Evolutionary conservation across 345 rosid genomes (phyloP), one percentile per base, ranked within the genome.

Genomic region (Sonneratia caseolaris): DNA sequence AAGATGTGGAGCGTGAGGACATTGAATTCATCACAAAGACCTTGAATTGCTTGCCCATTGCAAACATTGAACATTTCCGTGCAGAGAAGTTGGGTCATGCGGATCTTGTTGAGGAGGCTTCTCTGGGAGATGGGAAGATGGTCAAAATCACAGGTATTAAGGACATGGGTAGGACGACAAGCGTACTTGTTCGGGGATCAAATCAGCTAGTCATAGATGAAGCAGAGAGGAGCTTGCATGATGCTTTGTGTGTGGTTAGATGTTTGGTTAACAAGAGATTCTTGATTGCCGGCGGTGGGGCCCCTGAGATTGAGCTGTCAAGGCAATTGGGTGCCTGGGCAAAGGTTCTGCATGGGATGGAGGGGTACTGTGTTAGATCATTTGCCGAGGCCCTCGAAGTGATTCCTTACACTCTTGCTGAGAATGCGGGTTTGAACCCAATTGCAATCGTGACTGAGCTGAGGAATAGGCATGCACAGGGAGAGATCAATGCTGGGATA

Each of bases 261-360:
- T 95, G 99, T 73, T 73, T 95, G 80, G 99, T 92, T 55, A 90
- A 70, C 75, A 95, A 92, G 82, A 83, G 92, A 71, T 92, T 95
- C 85, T 78, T 95, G 86, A 92, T 95, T 79, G 97, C 99, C 4
- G 98, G 99, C 56, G 99, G 99, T 72, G 99, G 99, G 66, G 99
- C 98, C 37, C 99, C 99, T 0, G 98, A 95, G 92, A 92, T 95
- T 79, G 99, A 95, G 73, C 80, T 95, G 69, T 92, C 98, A 0
- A 87, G 97, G 87, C 97, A 95, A 87, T 87, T 95, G 65, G 99
- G 99, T 66, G 93, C 96, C 19, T 95, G 99, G 97, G 91, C 97
- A 2, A 95, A 95, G 88, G 97, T 86, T 42, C 85, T 95, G 70
- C 97, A 90, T 45, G 99, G 99, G 53, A 95, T 95, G 97, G 99